Evolutionary conservation across 495 filamentous ascomycete species (phyloP), one percentile per base, ranked within the genome.

Genomic region (Penicillium goetzii): DNA sequence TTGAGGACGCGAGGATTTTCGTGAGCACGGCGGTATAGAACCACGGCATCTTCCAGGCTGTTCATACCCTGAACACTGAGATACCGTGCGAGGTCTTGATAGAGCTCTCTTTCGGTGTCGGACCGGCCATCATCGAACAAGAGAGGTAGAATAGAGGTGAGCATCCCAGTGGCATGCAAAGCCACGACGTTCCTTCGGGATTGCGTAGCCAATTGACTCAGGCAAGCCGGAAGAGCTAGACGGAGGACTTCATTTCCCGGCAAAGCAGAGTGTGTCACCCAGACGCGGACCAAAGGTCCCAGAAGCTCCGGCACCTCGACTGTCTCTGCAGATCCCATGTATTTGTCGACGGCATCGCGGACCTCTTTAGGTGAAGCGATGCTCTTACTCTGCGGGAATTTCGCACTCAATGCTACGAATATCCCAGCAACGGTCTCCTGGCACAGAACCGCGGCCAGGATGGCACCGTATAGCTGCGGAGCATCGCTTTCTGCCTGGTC

Each of bases 381-480:
- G 9, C 53, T 59, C 15, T 60, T 40, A 47, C 52, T 52, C 19
- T 61, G 58, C 28, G 58, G 57, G 45, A 76, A 67, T 41, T 77
- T 78, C 19, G 74, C 61, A 43, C 57, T 58, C 54, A 79, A 60
- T 34, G 72, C 66, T 62, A 72, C 68, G 59, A 81, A 80, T 30
- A 80, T 67, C 56, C 80, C 75, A 36, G 86, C 81, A 40, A 90
- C 76, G 7, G 84, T 81, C 70, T 90, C 87, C 71, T 97, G 90
- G 57, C 92, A 90, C 41, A 97, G 75, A 9, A 89, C 88, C 69
- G 94, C 93, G 7, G 90, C 86, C 56, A 97, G 80, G n/a, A 97
- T 84, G 64, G 87, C 86, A 17, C 92, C 92, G 77, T 96, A 96
- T 2, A 96, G 78, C 71, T 92, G 89, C 53, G 90, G 87, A 62